Evolutionary conservation across 192 early-diverging fungal species (phyloP).

Genomic region (Gaertneriomyces semiglobifer): DNA sequence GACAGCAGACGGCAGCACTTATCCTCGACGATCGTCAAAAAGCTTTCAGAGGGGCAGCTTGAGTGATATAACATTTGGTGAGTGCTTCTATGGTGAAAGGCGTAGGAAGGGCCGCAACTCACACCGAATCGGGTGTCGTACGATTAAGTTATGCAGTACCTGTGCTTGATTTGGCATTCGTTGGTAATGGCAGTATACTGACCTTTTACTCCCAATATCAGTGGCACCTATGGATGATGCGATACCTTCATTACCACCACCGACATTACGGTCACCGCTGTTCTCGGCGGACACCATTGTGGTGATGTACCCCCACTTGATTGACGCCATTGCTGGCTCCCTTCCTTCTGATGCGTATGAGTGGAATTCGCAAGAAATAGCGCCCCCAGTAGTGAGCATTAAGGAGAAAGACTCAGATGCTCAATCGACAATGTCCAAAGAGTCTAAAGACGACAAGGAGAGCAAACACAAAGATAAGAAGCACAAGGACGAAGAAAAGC

Average conservation of each 20-base stretch:
- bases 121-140: too few species aligned
- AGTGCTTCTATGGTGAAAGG: too few species aligned
- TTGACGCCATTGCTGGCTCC: conserved; percentile 45
- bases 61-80: too few species aligned
- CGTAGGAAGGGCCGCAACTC: too few species aligned
- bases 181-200: too few species aligned
- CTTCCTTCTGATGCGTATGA: conserved; percentile 41
- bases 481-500: not conserved
- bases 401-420: conserved; percentile 14
- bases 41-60: too few species aligned
- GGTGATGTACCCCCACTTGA: conserved; percentile 39
- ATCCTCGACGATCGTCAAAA: too few species aligned
- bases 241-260: conserved; percentile 27
- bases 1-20: too few species aligned
- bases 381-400: conserved; percentile 12
- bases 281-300: conserved; percentile 45
- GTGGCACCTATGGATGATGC: conserved; percentile 1
- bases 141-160: too few species aligned
- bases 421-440: not conserved
- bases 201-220: too few species aligned
- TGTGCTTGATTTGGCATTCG: too few species aligned
- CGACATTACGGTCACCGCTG: conserved; percentile 37
- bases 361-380: conserved; percentile 28
- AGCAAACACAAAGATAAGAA: not conserved
- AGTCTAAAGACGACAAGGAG: not conserved